Percentiles rank a stretch among this genome's conserved stretches.
Conservation (phyloP, 2,329 filamentous ascomycete genomes). For the Botrytis squamosa region DNA sequence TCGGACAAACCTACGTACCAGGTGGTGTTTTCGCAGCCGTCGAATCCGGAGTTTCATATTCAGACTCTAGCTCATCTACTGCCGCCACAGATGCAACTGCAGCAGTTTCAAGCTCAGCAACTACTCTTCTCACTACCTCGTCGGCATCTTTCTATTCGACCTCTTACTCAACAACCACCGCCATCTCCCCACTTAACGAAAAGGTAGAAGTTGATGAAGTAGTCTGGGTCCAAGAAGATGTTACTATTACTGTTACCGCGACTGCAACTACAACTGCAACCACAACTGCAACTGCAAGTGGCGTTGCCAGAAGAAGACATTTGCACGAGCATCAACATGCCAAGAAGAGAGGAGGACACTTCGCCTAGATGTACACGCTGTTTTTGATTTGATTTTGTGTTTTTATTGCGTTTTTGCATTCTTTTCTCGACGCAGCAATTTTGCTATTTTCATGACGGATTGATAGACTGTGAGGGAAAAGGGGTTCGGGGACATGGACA, state of each 20-base stretch:
- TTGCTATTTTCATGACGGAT: conserved; percentile 1
- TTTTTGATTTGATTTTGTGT: conserved; percentile 3
- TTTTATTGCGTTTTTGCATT: neutral
- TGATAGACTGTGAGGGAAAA: neutral
- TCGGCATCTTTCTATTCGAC: conserved; percentile 47
- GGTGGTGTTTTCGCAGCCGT: conserved; percentile 40
- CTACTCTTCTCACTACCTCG: conserved; percentile 25
- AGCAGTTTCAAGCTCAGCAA: conserved; percentile 12
- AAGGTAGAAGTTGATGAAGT: conserved; percentile 51
- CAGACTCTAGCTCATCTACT: neutral
- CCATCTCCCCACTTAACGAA: conserved; percentile 40
- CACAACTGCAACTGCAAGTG: neutral
- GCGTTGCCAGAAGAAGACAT: conserved; percentile 16
- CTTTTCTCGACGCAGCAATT: neutral
- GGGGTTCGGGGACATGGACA: neutral
- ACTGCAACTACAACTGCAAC: neutral
- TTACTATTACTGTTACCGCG: conserved; percentile 39
- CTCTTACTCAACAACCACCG: conserved; percentile 48
- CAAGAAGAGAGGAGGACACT: conserved; percentile 11
- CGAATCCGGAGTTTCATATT: conserved; percentile 2
- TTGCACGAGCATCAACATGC: conserved; percentile 16
- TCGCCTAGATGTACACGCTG: neutral
- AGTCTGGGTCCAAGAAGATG: conserved; percentile 52
- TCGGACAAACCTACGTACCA: conserved; percentile 29
- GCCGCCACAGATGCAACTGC: neutral